Percentiles rank a stretch among this genome's conserved stretches.
phyloP scores from a whole-genome alignment of 73 alveolate genomes.

The Blepharisma stoltei region DNA sequence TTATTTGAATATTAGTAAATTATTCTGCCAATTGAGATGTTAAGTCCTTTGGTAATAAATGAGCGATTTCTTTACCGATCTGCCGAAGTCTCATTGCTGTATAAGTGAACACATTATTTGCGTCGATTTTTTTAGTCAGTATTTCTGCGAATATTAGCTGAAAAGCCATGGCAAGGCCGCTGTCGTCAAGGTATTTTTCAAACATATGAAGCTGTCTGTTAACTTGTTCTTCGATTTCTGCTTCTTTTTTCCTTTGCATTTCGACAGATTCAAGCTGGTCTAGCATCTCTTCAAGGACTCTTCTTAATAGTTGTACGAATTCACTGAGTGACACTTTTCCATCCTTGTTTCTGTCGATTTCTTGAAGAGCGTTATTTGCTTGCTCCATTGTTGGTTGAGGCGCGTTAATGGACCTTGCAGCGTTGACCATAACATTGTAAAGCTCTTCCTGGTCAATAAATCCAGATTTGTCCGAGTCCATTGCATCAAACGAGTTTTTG shows the following conservation, averaged over 20 bases:
- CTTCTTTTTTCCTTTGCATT: conserved; percentile 10
- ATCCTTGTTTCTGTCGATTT: conserved; percentile 38
- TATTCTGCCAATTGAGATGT: conserved; percentile 10
- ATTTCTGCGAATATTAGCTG: conserved; percentile 51
- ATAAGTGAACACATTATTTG: conserved; percentile 37
- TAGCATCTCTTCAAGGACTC: conserved; percentile 9
- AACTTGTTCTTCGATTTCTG: conserved; percentile 27
- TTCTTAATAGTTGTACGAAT: conserved; percentile 39
- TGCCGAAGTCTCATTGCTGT: conserved; percentile 44
- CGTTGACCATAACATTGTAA: not conserved
- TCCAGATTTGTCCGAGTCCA: conserved; percentile 1
- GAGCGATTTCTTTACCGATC: conserved; percentile 30
- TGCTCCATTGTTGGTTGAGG: conserved; percentile 3
- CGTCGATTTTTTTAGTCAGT: conserved; percentile 40
- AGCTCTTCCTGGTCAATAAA: not conserved
- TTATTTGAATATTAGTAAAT: too few relatives aligned
- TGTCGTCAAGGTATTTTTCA: conserved; percentile 42
- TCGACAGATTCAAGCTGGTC: not conserved
- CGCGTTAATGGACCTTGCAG: not conserved
- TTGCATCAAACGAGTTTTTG: not conserved
- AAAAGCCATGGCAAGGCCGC: conserved; percentile 42
- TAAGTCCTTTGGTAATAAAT: conserved; percentile 29
- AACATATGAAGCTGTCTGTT: conserved; percentile 35
- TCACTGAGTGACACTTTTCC: conserved; percentile 40
- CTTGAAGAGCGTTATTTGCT: conserved; percentile 11